Base-by-base conservation (phyloP, 2,329 filamentous ascomycete genomes). In the Pseudogymnoascus sp. region DNA sequence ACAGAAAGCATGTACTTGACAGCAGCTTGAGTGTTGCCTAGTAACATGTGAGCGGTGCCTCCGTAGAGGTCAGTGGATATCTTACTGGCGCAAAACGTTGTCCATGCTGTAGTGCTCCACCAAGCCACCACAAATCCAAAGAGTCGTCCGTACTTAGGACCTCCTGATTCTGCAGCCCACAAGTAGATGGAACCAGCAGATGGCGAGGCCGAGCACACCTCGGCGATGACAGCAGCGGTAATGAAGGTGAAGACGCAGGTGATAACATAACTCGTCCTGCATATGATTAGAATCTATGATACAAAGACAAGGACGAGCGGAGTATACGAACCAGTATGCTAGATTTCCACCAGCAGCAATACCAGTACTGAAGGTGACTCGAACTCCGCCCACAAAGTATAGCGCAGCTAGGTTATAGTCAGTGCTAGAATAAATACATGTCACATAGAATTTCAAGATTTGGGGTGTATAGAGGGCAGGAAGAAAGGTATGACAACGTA, bases 71-170 rank as follows among this genome's bases (percentile, higher is more conserved):
- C 31, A 26, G 2, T 39, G 12, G 14, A 18, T 21, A 31, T 62
- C 73, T 64, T 70, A 76, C 80, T 82, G 2, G 80, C 80, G 69
- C 80, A 82, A 63, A 82, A 82, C 0, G 80, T 85, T 1, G 83
- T 86, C 83, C 83, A 86, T 1, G 83, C 83, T 0, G 83, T 85
- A 0, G 82, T 84, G 68, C 80, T 83, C 83, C 83, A 86, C 83
- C 83, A 86, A 0, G 83, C 83, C n/a, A 85, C 83, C n/a, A 84
- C 73, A 70, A 69, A 68, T 11, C 66, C 65, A 31, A 67, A 45
- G 1, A 69, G 59, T 34, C 76, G 71, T 12, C 78, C 78, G 67
- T 77, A 78, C 39, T 66, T 66, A 4, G 70, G 73, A 4, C 79
- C 79, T n/a, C 75, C 75, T 1, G 79, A 79, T 36, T 81, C 73